A percentile compares a stretch with the other conserved stretches of the same genome.
Evolutionary conservation across 75 land plant species (phyloP).

Genomic region (Isoetes taiwanensis): DNA sequence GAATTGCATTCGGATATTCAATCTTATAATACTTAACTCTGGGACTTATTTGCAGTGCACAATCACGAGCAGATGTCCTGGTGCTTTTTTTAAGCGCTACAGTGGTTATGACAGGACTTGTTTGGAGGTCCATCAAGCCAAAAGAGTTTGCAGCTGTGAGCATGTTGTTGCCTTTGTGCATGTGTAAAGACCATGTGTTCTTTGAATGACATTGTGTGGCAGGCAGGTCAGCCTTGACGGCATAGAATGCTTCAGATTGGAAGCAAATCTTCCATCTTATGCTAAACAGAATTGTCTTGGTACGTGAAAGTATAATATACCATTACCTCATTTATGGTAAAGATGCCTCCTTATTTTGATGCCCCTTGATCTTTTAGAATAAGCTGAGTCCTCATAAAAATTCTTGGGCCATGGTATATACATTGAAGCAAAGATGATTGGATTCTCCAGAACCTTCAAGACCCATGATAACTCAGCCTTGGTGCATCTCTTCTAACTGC

Average conservation of each 20-base stretch:
- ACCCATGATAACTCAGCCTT: too few species aligned
- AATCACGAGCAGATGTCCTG: slow-evolving; percentile 81
- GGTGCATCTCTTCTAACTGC: too few species aligned
- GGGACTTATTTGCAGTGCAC: slow-evolving; percentile 56
- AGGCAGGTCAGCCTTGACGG: slow-evolving; percentile 67
- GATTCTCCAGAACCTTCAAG: too few species aligned
- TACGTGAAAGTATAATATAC: too few species aligned
- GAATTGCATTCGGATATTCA: too few species aligned
- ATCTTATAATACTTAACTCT: too few species aligned
- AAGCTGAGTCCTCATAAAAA: too few species aligned
- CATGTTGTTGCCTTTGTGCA: not conserved
- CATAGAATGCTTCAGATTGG: slow-evolving; percentile 42
- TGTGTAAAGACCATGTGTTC: not conserved
- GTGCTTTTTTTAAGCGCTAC: slow-evolving; percentile 70
- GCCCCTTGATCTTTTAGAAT: too few species aligned
- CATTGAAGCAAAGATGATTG: too few species aligned
- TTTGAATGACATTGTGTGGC: not conserved
- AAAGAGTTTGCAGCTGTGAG: slow-evolving; percentile 53
- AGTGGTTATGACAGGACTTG: slow-evolving; percentile 64
- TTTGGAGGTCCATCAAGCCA: slow-evolving; percentile 82
- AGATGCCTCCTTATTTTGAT: too few species aligned
- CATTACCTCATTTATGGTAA: too few species aligned
- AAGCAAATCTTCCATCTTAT: slow-evolving; percentile 19
- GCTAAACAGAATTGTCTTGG: slow-evolving; percentile 59
- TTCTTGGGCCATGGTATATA: too few species aligned